phyloP scores from a whole-genome alignment of 2,329 filamentous ascomycete species.

The Arthrocladium fulminans region DNA sequence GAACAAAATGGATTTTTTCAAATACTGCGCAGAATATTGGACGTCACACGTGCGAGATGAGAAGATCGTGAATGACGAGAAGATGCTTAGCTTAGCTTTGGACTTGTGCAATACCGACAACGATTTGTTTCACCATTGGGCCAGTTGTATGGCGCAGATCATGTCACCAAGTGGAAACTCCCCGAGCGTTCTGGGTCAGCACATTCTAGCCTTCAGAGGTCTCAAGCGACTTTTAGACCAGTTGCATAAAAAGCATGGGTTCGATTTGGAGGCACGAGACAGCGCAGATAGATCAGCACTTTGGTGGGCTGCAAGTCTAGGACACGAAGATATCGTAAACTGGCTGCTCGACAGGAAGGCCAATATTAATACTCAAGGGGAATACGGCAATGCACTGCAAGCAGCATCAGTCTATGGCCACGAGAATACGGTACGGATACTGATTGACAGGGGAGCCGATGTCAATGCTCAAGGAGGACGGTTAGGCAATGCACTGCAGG shows the following conservation, averaged over 20 bases:
- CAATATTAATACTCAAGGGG: slow-evolving; percentile 8
- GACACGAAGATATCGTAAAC: slow-evolving; percentile 3
- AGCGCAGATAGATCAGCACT: background rate
- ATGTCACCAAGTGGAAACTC: background rate
- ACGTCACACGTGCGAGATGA: background rate
- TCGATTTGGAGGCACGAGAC: background rate
- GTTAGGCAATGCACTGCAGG: slow-evolving; percentile 24
- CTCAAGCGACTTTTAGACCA: background rate
- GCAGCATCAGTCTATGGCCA: slow-evolving; percentile 6
- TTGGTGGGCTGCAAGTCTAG: background rate
- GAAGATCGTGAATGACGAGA: background rate
- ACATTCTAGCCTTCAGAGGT: background rate
- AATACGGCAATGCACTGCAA: slow-evolving; percentile 7
- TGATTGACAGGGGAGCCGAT: slow-evolving; percentile 20
- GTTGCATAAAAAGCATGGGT: background rate
- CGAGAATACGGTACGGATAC: slow-evolving; percentile 15
- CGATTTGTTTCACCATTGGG: background rate
- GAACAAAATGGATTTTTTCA: background rate
- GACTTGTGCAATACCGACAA: background rate
- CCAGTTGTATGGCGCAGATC: background rate
- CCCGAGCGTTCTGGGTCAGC: background rate
- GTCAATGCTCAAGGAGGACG: slow-evolving; percentile 14
- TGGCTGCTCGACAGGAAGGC: slow-evolving; percentile 11
- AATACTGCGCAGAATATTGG: slow-evolving; percentile 1
- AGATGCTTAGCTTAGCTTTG: background rate